phyloP scores from a whole-genome alignment of 352 stramenopile genomes.

The Pythium aquatile region DNA sequence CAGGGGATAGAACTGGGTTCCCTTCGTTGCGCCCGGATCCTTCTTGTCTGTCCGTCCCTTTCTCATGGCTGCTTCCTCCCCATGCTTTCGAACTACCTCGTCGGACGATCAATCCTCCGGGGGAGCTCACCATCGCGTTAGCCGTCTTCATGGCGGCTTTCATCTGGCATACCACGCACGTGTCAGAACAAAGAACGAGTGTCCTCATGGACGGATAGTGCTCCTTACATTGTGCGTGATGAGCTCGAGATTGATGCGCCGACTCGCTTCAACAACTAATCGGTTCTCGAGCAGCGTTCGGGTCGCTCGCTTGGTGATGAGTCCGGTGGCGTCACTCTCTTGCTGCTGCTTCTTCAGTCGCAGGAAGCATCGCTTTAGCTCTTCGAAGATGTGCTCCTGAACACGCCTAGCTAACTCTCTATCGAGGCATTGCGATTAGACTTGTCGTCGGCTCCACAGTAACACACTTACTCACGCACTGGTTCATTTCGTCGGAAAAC shows the following conservation, averaged over 20 bases:
- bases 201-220: not conserved
- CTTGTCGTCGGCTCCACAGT: not conserved
- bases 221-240: conserved; percentile 44
- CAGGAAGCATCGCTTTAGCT: conserved; percentile 39
- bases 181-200: no score
- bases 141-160: conserved; percentile 44
- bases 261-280: conserved; percentile 66
- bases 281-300: conserved; percentile 51
- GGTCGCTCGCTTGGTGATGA: conserved; percentile 41
- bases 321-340: conserved; percentile 39
- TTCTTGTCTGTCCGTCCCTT: conserved; percentile 18
- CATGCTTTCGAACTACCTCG: conserved; percentile 7
- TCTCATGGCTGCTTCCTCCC: conserved; percentile 25
- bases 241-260: conserved; percentile 40
- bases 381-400: conserved; percentile 37
- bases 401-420: conserved; percentile 49
- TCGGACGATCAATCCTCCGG: conserved; percentile 16
- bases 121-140: conserved; percentile 20
- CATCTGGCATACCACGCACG: conserved; percentile 26
- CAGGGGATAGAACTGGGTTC: not conserved
- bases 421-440: not conserved
- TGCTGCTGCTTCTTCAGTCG: conserved; percentile 44
- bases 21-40: not conserved
- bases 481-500: conserved; percentile 50
- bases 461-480: conserved; percentile 17